phyloP scores from a whole-genome alignment of 2,329 filamentous ascomycete species.

The Botrytis tulipae region DNA sequence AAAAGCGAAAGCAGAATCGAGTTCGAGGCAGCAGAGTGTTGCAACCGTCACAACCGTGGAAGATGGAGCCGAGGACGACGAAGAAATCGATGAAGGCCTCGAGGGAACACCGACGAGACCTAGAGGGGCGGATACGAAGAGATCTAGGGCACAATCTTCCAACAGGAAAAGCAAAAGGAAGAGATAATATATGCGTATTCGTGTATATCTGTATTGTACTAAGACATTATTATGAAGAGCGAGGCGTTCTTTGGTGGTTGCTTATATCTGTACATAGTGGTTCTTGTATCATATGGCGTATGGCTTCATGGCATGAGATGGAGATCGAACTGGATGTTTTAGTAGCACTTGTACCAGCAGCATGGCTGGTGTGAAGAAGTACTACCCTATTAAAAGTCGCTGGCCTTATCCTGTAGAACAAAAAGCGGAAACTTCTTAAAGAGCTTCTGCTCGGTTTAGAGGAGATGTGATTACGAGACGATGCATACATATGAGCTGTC shows the following conservation, averaged over 20 bases:
- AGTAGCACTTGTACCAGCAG: neutral
- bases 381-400: too few species aligned
- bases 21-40: slow-evolving; percentile 39
- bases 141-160: slow-evolving; percentile 24
- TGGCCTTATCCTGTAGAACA: neutral
- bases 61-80: slow-evolving; percentile 40
- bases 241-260: slow-evolving; percentile 3
- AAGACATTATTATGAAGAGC: neutral
- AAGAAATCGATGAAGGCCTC: slow-evolving; percentile 41
- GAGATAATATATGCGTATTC: slow-evolving; percentile 22
- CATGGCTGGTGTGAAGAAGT: neutral
- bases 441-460: neutral
- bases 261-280: neutral
- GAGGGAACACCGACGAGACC: slow-evolving; percentile 34
- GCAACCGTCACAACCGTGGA: slow-evolving; percentile 38
- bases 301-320: neutral
- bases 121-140: slow-evolving; percentile 29
- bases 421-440: neutral
- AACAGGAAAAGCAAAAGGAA: slow-evolving; percentile 37
- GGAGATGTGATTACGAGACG: neutral
- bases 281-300: slow-evolving; percentile 8
- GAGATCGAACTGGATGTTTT: neutral
- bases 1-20: slow-evolving; percentile 42
- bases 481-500: neutral
- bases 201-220: neutral